A percentile compares a stretch with the other conserved stretches of the same genome.
Conservation (phyloP, 1,284 basidiomycete genomes). For the Cystobasidium sp. region DNA sequence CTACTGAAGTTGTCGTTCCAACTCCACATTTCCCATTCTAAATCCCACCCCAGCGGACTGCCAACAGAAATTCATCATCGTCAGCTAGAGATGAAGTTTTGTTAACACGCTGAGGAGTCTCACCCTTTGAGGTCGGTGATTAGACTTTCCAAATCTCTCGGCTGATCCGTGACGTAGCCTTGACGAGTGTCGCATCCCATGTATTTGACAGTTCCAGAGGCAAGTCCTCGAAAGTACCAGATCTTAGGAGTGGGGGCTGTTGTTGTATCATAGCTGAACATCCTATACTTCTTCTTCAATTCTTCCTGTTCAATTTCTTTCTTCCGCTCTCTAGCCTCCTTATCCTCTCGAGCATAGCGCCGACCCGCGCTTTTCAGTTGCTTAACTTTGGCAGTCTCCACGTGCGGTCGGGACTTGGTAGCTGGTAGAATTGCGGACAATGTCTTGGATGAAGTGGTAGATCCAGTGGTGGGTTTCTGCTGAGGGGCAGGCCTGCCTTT, state of each 20-base stretch:
- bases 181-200: constrained; percentile 12
- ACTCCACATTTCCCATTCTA: constrained; percentile 25
- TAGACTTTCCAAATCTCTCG: constrained; percentile 20
- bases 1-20: constrained; percentile 19
- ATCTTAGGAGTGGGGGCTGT: constrained; percentile 12
- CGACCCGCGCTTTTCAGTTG: not conserved
- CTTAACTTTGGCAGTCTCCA: constrained; percentile 3
- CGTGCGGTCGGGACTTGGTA: not conserved
- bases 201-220: not conserved
- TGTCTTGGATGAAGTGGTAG: not conserved
- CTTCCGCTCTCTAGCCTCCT: constrained; percentile 2
- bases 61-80: no score
- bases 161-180: constrained; percentile 4
- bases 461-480: no score
- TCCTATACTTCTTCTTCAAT: not conserved
- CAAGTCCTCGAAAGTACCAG: constrained; percentile 33
- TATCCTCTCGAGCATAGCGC: constrained; percentile 8
- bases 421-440: not conserved
- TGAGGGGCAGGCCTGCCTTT: no score
- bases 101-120: not conserved
- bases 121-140: constrained; percentile 27
- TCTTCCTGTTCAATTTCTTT: constrained; percentile 13
- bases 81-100: not conserved
- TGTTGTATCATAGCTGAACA: constrained; percentile 34
- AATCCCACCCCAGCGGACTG: constrained; percentile 38